phyloP scores from a whole-genome alignment of 1,284 basidiomycete species.

The Irpex rosettiformis region DNA sequence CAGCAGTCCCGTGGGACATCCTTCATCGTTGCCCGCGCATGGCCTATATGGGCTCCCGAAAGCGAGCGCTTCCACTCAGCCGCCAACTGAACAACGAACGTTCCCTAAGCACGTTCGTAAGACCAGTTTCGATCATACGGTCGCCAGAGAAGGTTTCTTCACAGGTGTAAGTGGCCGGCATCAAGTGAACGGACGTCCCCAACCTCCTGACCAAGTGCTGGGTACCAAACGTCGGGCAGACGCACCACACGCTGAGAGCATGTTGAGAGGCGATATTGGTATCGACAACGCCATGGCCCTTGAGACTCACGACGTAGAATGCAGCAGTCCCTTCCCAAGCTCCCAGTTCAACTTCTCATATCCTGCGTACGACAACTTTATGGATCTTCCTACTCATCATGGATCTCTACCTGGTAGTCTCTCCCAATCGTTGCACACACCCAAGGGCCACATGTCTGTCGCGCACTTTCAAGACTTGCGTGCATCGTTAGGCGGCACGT shows the following conservation, averaged over 20 bases:
- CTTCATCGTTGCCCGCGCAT: slow-evolving; percentile 64
- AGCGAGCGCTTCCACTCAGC: slow-evolving; percentile 34
- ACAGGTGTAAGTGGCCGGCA: slow-evolving; percentile 60
- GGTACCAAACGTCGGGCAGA: slow-evolving; percentile 76
- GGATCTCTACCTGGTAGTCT: slow-evolving; percentile 17
- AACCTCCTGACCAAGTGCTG: slow-evolving; percentile 55
- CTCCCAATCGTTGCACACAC: slow-evolving; percentile 16
- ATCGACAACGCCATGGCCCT: slow-evolving; percentile 32
- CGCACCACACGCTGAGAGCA: slow-evolving; percentile 68
- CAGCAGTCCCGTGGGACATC: slow-evolving; percentile 52
- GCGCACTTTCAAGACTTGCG: slow-evolving; percentile 33
- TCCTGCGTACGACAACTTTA: slow-evolving; percentile 64
- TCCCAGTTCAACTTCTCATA: slow-evolving; percentile 77
- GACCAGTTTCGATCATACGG: slow-evolving; percentile 90
- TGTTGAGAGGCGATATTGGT: slow-evolving; percentile 71
- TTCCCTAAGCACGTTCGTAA: slow-evolving; percentile 85
- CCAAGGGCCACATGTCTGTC: slow-evolving; percentile 21
- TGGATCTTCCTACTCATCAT: slow-evolving; percentile 39
- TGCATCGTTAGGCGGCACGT: slow-evolving; percentile 23
- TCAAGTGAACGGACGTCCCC: slow-evolving; percentile 74
- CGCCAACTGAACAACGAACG: slow-evolving; percentile 42
- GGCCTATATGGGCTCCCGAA: slow-evolving; percentile 56
- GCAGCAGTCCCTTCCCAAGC: slow-evolving; percentile 62
- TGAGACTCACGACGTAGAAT: slow-evolving; percentile 25
- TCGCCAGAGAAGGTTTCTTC: slow-evolving; percentile 63